phyloP scores from a whole-genome alignment of 306 rosid genomes.

The Dalbergia oliveri region DNA sequence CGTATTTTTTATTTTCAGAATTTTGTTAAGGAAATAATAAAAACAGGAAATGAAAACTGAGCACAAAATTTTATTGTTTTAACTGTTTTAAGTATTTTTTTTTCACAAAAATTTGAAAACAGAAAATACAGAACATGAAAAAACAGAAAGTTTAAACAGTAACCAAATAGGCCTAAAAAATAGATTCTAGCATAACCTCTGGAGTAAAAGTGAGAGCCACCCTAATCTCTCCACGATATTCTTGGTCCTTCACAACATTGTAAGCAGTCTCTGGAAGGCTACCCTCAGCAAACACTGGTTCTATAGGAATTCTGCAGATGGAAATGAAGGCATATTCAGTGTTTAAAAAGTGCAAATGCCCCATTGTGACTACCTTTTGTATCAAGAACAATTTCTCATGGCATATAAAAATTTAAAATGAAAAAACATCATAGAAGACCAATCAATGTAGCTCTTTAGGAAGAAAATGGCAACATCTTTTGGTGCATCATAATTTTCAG shows the following conservation, averaged over 20 bases:
- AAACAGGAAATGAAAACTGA: no score
- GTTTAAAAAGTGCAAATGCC: background rate
- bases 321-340: background rate
- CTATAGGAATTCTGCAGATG: constrained; percentile 51
- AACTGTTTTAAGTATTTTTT: no score
- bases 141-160: no score
- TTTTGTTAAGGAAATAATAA: no score
- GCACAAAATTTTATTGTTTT: no score
- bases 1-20: no score
- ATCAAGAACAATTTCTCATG: constrained; percentile 13
- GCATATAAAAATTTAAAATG: constrained; percentile 1
- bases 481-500: background rate
- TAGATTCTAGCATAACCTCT: constrained; percentile 45
- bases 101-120: no score
- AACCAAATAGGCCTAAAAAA: background rate
- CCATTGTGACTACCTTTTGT: background rate
- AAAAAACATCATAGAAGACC: background rate
- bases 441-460: no score
- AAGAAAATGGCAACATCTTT: background rate
- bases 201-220: constrained; percentile 58
- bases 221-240: constrained; percentile 59
- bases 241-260: constrained; percentile 55
- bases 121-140: no score
- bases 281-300: constrained; percentile 49
- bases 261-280: constrained; percentile 47